Evolutionary conservation across 345 rosid species (phyloP).

Genomic region (Rhodomyrtus tomentosa): DNA sequence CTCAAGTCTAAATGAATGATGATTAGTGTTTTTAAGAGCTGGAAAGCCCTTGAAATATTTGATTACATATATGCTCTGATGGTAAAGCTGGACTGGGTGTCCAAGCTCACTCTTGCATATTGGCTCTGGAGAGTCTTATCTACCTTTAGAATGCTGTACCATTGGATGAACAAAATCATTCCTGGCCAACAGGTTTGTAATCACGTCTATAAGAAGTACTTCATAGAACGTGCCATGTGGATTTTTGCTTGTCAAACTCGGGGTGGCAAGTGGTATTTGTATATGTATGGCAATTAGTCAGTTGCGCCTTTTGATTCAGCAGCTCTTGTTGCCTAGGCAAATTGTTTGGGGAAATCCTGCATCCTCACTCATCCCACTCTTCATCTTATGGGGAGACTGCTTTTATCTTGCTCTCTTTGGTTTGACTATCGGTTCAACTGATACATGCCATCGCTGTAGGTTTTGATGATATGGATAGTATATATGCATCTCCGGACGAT

Average conservation of each 20-base stretch:
- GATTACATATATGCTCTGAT: background rate
- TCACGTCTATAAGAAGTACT: background rate
- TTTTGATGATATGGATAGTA: conserved; percentile 77
- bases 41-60: background rate
- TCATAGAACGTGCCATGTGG: background rate
- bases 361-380: background rate
- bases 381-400: background rate
- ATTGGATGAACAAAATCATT: background rate
- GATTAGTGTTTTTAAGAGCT: background rate
- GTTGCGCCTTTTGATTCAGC: background rate
- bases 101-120: background rate
- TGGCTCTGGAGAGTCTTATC: background rate
- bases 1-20: background rate
- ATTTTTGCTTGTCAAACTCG: background rate
- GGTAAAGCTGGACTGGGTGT: background rate
- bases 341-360: background rate
- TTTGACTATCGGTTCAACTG: background rate
- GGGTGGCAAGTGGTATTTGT: background rate
- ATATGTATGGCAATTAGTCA: background rate
- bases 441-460: conserved; percentile 19
- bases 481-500: conserved; percentile 85
- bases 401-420: background rate
- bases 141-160: background rate
- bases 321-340: background rate
- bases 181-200: background rate